These are phyloP conservation scores for Eucalyptus melliodora DNA, from an alignment of 345 rosid species.

Conservation along the genomic window DNA sequence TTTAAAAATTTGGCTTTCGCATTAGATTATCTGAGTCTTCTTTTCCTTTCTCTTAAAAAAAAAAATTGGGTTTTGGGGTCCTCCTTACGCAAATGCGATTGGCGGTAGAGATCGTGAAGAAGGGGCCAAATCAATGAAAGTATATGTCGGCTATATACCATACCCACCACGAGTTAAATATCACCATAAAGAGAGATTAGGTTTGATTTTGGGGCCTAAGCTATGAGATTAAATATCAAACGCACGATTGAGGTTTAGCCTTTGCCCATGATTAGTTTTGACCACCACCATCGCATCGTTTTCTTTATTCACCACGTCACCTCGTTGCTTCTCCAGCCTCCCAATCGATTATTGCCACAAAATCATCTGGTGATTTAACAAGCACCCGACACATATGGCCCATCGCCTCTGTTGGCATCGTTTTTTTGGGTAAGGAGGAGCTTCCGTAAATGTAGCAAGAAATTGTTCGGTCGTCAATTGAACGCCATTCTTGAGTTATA, in stretches of 20 bases:
- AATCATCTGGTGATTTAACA: neutral
- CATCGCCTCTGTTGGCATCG: neutral
- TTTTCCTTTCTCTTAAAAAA: neutral
- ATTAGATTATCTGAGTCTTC: neutral
- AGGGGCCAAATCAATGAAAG: conserved; percentile 2
- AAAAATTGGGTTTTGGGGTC: neutral
- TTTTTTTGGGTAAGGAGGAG: neutral
- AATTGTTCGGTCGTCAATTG: neutral
- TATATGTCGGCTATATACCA: conserved; percentile 27
- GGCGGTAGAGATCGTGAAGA: neutral
- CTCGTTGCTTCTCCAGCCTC: neutral
- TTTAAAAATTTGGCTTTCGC: neutral
- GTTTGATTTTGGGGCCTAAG: neutral
- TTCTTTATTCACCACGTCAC: neutral
- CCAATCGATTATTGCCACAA: neutral
- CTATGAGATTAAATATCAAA: neutral
- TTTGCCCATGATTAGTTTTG: neutral
- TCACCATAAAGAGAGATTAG: neutral
- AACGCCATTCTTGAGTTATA: neutral
- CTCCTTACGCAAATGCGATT: neutral
- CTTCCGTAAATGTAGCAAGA: neutral
- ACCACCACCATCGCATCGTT: neutral
- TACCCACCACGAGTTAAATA: neutral
- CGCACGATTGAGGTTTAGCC: neutral
- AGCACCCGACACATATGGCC: neutral